Evolutionary conservation across 768 basidiomycete species (phyloP), one percentile per base, ranked within the genome.

Genomic region (Termitomyces sp.): DNA sequence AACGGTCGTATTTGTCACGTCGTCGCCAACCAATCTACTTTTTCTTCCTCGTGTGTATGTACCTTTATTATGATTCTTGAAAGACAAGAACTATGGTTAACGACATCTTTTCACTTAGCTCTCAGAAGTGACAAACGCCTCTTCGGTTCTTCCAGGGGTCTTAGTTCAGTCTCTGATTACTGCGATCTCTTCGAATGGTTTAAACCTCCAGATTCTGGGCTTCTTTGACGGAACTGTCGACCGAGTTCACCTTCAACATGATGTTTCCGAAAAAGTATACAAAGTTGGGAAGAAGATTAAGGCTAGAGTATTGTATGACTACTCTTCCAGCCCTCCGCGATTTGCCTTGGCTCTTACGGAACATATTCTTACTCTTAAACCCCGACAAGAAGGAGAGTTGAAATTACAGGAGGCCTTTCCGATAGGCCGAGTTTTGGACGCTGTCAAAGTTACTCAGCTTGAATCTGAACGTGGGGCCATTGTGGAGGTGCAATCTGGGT

Each of bases 161-260:
- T 77, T 95, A 17, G 92, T 95, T 21, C 85, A 89, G 67, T 83
- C 81, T 10, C 74, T 96, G 38, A 79, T 99, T 54, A 97, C 93
- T 2, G 82, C 84, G 19, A 78, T 88, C 21, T 75, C 84, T 41
- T 74, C 85, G 15, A 77, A 71, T 24, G 97, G 97, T 17, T 72
- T 98, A 34, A 90, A 90, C 66, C 73, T 98, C 30, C 95, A 96
- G 70, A 75, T 98, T 17, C 78, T 95, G 24, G 94, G 93, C 0
- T 95, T 88, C 68, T 98, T 93, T 70, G 87, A 91, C 37, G 96
- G 93, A 32, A 96, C 93, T 0, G 77, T 90, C 24, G 94, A 97
- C 64, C 76, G 83, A 35, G 80, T 87, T 55, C 96, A 98, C 70
- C 71, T 96, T 14, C 77, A 67, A 21, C 72, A 72, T 12, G 75